Conservation (phyloP, 1,284 basidiomycete genomes). For the Irpex rosettiformis region DNA sequence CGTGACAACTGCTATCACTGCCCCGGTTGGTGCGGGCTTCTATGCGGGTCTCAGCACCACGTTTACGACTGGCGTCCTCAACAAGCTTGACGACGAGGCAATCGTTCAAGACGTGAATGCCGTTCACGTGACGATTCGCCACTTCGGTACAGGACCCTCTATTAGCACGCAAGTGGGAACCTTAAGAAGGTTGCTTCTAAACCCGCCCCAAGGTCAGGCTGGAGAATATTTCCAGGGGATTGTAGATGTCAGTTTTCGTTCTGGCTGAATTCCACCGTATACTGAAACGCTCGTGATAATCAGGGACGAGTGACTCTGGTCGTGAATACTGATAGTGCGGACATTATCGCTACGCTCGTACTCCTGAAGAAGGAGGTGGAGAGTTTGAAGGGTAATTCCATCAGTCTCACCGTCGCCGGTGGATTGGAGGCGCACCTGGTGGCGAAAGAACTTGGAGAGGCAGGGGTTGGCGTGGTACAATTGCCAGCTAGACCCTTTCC, state of each 20-base stretch:
- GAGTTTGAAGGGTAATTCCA: slow-evolving; percentile 28
- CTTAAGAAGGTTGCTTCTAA: slow-evolving; percentile 61
- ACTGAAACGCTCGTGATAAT: background rate
- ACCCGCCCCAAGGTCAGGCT: slow-evolving; percentile 41
- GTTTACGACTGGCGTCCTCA: slow-evolving; percentile 42
- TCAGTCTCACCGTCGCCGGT: slow-evolving; percentile 63
- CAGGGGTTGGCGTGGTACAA: slow-evolving; percentile 74
- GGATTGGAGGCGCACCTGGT: slow-evolving; percentile 74
- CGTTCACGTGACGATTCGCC: slow-evolving; percentile 44
- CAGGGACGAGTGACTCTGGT: slow-evolving; percentile 55
- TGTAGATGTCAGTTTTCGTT: slow-evolving; percentile 33
- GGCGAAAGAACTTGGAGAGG: slow-evolving; percentile 69
- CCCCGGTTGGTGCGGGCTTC: slow-evolving; percentile 43
- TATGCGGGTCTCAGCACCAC: slow-evolving; percentile 47
- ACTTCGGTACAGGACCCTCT: slow-evolving; percentile 35
- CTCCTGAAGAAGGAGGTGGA: slow-evolving; percentile 75
- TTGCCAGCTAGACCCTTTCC: slow-evolving; percentile 59
- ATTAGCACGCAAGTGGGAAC: slow-evolving; percentile 63
- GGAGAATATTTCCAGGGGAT: slow-evolving; percentile 56
- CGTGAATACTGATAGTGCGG: slow-evolving; percentile 57
- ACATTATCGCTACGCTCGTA: slow-evolving; percentile 77
- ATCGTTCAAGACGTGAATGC: slow-evolving; percentile 50
- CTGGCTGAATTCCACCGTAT: background rate
- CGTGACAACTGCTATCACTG: slow-evolving; percentile 38
- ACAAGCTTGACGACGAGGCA: slow-evolving; percentile 44